Base-by-base conservation (phyloP, 257 asterid species). In the Solanum dulcamara region DNA sequence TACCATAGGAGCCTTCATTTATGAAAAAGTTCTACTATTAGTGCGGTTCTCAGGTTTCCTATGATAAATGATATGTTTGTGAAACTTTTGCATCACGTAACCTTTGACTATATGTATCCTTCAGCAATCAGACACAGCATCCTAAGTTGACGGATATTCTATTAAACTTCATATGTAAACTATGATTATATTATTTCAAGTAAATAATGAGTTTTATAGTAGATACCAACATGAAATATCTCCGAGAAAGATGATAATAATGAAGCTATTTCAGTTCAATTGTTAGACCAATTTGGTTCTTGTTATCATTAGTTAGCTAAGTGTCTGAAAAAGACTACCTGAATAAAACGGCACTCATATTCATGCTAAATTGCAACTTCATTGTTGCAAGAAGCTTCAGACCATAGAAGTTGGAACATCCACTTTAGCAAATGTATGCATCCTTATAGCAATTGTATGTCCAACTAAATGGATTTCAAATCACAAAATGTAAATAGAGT, bases 1-100 rank as follows among this genome's bases (percentile, higher is more conserved):
- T 85, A 97, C 92, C 93, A 89, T 90, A 24, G 97, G 96, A 71
- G 93, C 93, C 98, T 97, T 88, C 88, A 87, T 83, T 40, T 83
- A 83, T 55, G 11, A 70, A 38, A 84, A 32, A 12, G 51, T 38
- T 84, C 75, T 13, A 32, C 15, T 7, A 83, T 91, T 84, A 91
- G 86, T 13, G 30, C 18, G 17, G 55, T 4, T 2, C 40, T 46
- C 62, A 15, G 59, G 82, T 7, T 77, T 38, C 37, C 32, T 6
- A 77, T 0, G 32, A 46, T 3, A 26, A 46, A 46, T 26, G 40
- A 48, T 46, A 77, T 48, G 28, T 10, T 30, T 10, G 38, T 5
- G 13, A 46, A 77, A 46, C 28, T 8, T 77, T 48, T 28, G 42
- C 38, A 17, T 28, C 26, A 4, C 11, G 59, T 32, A 42, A 74